Conservation (phyloP, 2,329 filamentous ascomycete genomes). For the Fusarium globosum region DNA sequence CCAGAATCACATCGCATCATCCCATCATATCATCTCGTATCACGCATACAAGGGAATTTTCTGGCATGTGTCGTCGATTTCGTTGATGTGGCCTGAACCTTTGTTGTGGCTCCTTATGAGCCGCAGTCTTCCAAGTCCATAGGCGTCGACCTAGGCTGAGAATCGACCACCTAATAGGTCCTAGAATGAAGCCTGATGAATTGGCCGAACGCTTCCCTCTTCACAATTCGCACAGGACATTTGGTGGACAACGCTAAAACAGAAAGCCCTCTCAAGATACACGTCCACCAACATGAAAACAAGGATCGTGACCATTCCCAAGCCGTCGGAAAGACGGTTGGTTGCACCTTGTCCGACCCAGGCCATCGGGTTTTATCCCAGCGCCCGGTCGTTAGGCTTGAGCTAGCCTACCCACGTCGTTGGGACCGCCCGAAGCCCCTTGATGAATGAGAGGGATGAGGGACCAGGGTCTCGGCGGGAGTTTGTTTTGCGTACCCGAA, state of each 20-base stretch:
- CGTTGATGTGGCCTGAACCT: constrained; percentile 13
- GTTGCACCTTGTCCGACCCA: constrained; percentile 39
- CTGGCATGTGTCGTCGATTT: constrained; percentile 7
- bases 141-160: neutral
- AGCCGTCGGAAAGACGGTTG: constrained; percentile 35
- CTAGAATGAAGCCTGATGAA: neutral
- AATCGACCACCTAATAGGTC: neutral
- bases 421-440: constrained; percentile 29
- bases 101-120: constrained; percentile 14
- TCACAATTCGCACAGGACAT: neutral
- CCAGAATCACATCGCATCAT: neutral
- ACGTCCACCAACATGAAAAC: constrained; percentile 10
- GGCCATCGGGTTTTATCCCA: constrained; percentile 43
- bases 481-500: constrained; percentile 1
- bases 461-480: neutral
- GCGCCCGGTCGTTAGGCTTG: constrained; percentile 29
- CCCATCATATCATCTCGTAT: constrained; percentile 1
- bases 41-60: neutral
- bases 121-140: neutral
- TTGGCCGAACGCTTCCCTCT: neutral
- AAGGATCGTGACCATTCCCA: constrained; percentile 36
- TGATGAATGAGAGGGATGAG: neutral
- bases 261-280: neutral
- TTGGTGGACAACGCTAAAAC: neutral
- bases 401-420: constrained; percentile 40